A percentile compares a stretch with the other conserved stretches of the same genome.
Conservation (phyloP, 129 eudicot species). For the Pseudognaphalium luteoalbum region DNA sequence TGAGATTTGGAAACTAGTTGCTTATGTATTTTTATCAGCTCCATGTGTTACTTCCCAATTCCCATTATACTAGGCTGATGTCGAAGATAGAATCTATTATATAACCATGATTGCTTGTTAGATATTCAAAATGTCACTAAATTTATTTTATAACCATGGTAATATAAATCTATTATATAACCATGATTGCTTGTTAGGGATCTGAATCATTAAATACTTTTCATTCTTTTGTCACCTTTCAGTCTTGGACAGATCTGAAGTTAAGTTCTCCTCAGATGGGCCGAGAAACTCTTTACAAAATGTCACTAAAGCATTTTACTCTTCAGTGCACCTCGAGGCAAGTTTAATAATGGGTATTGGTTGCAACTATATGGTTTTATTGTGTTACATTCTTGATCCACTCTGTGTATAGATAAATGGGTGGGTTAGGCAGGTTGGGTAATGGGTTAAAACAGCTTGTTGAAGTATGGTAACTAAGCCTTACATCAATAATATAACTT, state of each 20-base stretch:
- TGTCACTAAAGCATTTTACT: constrained; percentile 64
- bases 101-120: constrained; percentile 5
- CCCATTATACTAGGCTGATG: not conserved
- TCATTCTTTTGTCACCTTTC: constrained; percentile 25
- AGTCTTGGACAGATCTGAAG: constrained; percentile 94
- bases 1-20: constrained; percentile 2
- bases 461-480: not conserved
- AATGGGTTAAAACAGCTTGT: not conserved
- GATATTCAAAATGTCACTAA: not conserved
- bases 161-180: not conserved
- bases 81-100: not conserved
- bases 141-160: too few species aligned
- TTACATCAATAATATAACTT: too few species aligned
- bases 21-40: not conserved
- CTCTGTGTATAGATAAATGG: not conserved
- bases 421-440: not conserved
- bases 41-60: not conserved
- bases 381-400: not conserved
- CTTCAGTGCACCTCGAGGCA: constrained; percentile 83
- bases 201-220: not conserved
- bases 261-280: constrained; percentile 89
- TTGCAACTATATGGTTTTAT: not conserved
- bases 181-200: not conserved
- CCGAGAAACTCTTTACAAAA: constrained; percentile 77
- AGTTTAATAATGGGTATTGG: constrained; percentile 17